These are phyloP conservation scores for Globisporangium lucens DNA, from an alignment of 352 stramenopile species.

Conservation along the genomic window DNA sequence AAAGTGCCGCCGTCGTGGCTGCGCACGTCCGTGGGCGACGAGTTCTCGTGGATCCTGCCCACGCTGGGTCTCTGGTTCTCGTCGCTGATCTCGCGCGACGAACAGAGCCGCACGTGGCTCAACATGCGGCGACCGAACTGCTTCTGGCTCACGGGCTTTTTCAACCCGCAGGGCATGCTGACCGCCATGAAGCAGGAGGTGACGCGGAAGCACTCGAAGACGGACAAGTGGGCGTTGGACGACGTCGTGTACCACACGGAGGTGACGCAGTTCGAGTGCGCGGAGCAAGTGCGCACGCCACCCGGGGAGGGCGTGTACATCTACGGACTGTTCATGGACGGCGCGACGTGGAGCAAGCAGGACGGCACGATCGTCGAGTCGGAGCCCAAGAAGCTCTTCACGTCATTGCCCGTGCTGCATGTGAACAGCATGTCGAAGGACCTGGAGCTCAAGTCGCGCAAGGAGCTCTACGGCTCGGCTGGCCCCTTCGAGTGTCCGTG, in stretches of 20 bases:
- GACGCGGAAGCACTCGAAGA: conserved; percentile 94
- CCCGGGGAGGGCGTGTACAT: conserved; percentile 96
- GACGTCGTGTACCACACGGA: conserved; percentile 98
- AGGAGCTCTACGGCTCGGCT: conserved; percentile 90
- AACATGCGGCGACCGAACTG: conserved; percentile 92
- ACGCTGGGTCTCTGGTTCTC: conserved; percentile 98
- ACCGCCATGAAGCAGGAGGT: conserved; percentile 99
- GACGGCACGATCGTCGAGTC: conserved; percentile 94
- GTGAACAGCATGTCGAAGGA: conserved; percentile 95
- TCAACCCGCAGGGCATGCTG: conserved; percentile 97
- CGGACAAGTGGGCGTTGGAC: conserved; percentile 97
- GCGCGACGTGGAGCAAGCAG: conserved; percentile 93
- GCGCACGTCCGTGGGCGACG: conserved; percentile 95
- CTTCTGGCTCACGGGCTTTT: conserved; percentile 98
- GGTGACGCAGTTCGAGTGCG: conserved; percentile 92
- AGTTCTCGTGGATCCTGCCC: conserved; percentile 97
- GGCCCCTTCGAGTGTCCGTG: conserved; percentile 95
- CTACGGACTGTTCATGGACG: conserved; percentile 97
- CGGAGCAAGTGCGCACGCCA: conserved; percentile 86
- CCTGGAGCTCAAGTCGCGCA: conserved; percentile 89
- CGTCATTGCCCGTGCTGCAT: conserved; percentile 93
- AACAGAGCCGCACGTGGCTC: conserved; percentile 96
- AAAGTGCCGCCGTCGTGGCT: conserved; percentile 95
- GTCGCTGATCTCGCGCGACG: conserved; percentile 93
- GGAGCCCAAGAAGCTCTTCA: conserved; percentile 97